Base-by-base conservation (phyloP, 2,329 filamentous ascomycete species). In the Beauveria pseudobassiana region DNA sequence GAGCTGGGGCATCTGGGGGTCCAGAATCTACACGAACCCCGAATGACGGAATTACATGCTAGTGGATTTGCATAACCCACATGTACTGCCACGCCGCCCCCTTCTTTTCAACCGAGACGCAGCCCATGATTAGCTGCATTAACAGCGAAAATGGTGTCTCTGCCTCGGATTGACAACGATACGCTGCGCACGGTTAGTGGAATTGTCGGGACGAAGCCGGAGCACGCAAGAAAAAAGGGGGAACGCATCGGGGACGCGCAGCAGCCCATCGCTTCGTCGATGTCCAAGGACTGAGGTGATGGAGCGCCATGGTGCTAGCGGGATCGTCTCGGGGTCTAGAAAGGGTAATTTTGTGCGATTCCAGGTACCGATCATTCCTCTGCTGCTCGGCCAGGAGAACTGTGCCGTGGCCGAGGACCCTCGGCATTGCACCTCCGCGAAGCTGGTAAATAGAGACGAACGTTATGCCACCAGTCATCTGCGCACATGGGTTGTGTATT, bases 341-440 rank as follows among this genome's bases (percentile, higher is more conserved):
- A 57, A 30, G 18, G 54, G 54, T 28, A 49, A 22, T 57, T 57
- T 5, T 24, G 26, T 24, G 43, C 42, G 54, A 49, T 57, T 46
- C 43, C 54, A 57, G 54, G 54, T 30, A 57, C 54, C 54, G 43
- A 57, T 40, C 54, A 57, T 49, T 45, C 10, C 53, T n/a, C 26
- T 20, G 42, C 54, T 26, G 24, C 18, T 3, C 26, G 14, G 9
- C 22, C 20, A 55, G 43, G 22, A 34, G 10, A 12, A 12, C 10
- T 34, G 30, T 34, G 30, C 30, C 28, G 9, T 10, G 28, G 28
- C 8, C 28, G 9, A 30, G 28, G 28, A 10, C 28, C 9, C 30
- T 34, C 30, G 30, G 30, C 30, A 12, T 34, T 34, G 30, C 10
- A 34, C 30, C 12, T 1, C 30, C 30, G 30, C 30, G 10, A 34